Evolutionary conservation across 148 eudicot genomes (phyloP).

Genomic region (Persicaria maculosa): DNA sequence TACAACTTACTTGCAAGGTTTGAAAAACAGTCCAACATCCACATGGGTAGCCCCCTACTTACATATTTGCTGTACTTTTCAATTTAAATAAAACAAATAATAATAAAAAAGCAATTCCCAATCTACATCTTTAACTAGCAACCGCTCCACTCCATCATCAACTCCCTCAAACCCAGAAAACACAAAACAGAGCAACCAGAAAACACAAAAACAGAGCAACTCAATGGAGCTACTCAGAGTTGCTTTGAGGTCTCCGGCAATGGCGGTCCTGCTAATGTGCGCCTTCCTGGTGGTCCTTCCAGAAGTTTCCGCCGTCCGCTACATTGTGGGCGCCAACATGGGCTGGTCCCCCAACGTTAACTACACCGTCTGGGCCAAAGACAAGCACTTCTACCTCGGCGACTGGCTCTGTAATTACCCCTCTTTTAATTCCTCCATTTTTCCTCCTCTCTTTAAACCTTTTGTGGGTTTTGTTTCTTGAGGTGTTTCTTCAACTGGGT

Average conservation of each 20-base stretch:
- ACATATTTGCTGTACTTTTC: not conserved
- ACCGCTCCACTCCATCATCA: not conserved
- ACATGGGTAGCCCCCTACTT: not conserved
- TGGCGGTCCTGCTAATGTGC: slow-evolving; percentile 19
- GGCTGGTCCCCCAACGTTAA: slow-evolving; percentile 62
- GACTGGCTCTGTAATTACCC: slow-evolving; percentile 69
- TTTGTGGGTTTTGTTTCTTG: not conserved
- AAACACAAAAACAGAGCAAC: not conserved
- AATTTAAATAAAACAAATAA: not conserved
- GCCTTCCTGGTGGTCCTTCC: slow-evolving; percentile 32
- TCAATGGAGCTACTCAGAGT: not conserved
- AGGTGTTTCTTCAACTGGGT: not conserved
- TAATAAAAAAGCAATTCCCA: not conserved
- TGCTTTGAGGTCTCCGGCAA: slow-evolving; percentile 4
- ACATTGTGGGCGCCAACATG: slow-evolving; percentile 42
- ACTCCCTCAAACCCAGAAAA: not conserved
- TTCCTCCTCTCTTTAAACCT: not conserved
- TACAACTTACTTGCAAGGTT: not conserved
- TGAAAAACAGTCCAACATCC: slow-evolving; percentile 6
- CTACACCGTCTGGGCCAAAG: slow-evolving; percentile 62
- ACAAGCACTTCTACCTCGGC: slow-evolving; percentile 46
- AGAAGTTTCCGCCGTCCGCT: slow-evolving; percentile 38
- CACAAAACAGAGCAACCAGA: not conserved
- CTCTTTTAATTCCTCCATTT: slow-evolving; percentile 6
- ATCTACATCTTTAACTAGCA: slow-evolving; percentile 1